Base-by-base conservation (phyloP, 371 early-diverging fungal species). In the Blakeslea trispora region DNA sequence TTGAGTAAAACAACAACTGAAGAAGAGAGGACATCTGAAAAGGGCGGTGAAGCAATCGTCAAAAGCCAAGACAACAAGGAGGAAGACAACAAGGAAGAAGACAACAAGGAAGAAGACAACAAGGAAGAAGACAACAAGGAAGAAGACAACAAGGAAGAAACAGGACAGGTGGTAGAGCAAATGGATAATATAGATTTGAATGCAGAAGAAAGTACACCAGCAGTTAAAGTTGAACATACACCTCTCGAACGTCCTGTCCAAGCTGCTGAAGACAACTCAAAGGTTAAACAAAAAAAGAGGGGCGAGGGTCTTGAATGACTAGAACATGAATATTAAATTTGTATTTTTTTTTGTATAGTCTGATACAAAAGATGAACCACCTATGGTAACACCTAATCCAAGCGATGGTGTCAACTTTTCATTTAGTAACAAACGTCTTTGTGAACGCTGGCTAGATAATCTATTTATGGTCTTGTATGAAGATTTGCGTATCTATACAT, bases 401-500 rank as follows among this genome's bases (percentile, higher is more conserved):
- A 55, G 44, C 17, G 55, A 55, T 28, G 55, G 55, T 39, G 54
- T 54, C 19, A 45, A 19, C 15, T 35, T 54, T n/a, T 54, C 45
- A 18, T 54, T 92, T 68, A 85, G 88, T 48, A 90, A 91, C 77
- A 97, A 97, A 81, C 82, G 98, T 15, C 83, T 97, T 23, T 97
- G 98, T 63, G 98, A 97, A 64, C 91, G 95, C 59, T 97, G 98
- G 98, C 80, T 97, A 57, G 98, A 97, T 66, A 94, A 95, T 69
- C 76, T 95, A 50, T 96, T 96, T 55, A 95, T 96, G 95, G 93
- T 96, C 3, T 74, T 97, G 35, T 97, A 94, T 62, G 95, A 93
- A 65, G 97, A 97, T 66, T 77, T 97, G 49, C 88, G 97, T 31
- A 86, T 92, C 10, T 97, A 94, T 73, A 93, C 96, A 1, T 84